A percentile compares a stretch with the other conserved stretches of the same genome.
These are phyloP conservation scores for Terana coerulea DNA, from an alignment of 768 basidiomycete genomes.

Conservation along the genomic window DNA sequence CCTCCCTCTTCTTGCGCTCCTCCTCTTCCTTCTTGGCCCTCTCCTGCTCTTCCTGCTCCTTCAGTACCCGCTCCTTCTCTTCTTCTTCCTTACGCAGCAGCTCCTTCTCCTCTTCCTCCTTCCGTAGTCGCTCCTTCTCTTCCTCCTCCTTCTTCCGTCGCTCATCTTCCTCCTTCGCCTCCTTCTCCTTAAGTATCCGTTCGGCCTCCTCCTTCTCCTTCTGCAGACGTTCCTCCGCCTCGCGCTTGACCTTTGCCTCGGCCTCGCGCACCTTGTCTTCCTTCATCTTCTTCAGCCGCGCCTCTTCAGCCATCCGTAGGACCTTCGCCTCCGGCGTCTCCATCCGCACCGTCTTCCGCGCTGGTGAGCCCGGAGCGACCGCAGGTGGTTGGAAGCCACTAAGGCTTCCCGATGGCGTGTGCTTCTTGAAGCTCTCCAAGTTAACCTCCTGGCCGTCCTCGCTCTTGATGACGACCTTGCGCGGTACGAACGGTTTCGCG, in stretches of 20 bases:
- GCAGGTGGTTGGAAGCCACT: slow-evolving; percentile 33
- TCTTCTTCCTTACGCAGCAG: slow-evolving; percentile 20
- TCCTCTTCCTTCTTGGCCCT: slow-evolving; percentile 35
- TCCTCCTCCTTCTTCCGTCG: slow-evolving; percentile 29
- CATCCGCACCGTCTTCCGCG: slow-evolving; percentile 47
- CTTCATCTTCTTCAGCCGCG: slow-evolving; percentile 29
- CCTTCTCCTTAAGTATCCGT: slow-evolving; percentile 35
- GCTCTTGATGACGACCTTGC: slow-evolving; percentile 52
- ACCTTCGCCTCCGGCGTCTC: slow-evolving; percentile 59
- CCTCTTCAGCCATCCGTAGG: slow-evolving; percentile 43
- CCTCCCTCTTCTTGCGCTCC: slow-evolving; percentile 29
- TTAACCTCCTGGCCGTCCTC: slow-evolving; percentile 64
- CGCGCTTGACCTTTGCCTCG: slow-evolving; percentile 34
- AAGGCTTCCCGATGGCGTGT: slow-evolving; percentile 27
- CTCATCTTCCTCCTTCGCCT: slow-evolving; percentile 34
- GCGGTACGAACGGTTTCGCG: slow-evolving; percentile 67
- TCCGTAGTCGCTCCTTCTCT: slow-evolving; percentile 44
- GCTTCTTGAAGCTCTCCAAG: slow-evolving; percentile 50
- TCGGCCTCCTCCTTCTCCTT: slow-evolving; percentile 37
- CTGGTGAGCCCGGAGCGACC: slow-evolving; percentile 35
- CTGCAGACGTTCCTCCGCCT: slow-evolving; percentile 26
- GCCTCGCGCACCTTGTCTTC: slow-evolving; percentile 34
- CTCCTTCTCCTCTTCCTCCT: slow-evolving; percentile 32
- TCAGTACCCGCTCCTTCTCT: slow-evolving; percentile 37
- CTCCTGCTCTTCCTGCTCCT: slow-evolving; percentile 53